Evolutionary conservation across 805 yeast species (phyloP), one percentile per base, ranked within the genome.

Genomic region (Ogataea minuta): DNA sequence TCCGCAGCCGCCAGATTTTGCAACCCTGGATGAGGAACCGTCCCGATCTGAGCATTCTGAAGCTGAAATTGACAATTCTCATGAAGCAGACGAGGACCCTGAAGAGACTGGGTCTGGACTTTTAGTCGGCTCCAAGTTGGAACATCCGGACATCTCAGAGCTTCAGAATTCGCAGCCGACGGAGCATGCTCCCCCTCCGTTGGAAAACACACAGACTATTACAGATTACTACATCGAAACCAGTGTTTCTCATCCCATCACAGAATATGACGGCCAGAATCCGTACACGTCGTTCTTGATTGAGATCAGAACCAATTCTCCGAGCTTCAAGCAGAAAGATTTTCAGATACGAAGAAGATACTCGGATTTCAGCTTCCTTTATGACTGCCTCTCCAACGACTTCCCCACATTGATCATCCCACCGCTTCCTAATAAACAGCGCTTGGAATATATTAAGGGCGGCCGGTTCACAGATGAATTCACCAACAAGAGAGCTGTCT

Each of bases 381-480:
- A 82, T 61, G 84, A 82, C 45, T 80, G 87, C 41, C 67, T 91
- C 38, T 60, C 71, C 35, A 81, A 78, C 49, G 96, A 90, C 57
- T 84, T 70, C 57, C 96, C 97, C 0, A 84, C 93, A 4, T 72
- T 86, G 44, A 77, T 93, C 10, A 77, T 91, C 0, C 99, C 99
- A 1, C 97, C 98, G 10, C 70, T 91, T 38, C 99, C 99, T 0
- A 95, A 91, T 46, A 90, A 89, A 61, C 86, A 85, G 66, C 77
- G 95, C 44, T 70, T 91, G 52, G 96, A 91, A 59, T 91, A 93
- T 62, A 72, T 91, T 36, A 89, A 95, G 26, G 98, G 99, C 9
- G 97, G 91, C 53, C 71, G 98, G 26, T 91, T 91, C 59, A 79
- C 91, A 19, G 71, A 77, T 10, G 89, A 85, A 43, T 93, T 93